Conservation (phyloP, 2,329 filamentous ascomycete species). For the Pseudogymnoascus sp. region DNA sequence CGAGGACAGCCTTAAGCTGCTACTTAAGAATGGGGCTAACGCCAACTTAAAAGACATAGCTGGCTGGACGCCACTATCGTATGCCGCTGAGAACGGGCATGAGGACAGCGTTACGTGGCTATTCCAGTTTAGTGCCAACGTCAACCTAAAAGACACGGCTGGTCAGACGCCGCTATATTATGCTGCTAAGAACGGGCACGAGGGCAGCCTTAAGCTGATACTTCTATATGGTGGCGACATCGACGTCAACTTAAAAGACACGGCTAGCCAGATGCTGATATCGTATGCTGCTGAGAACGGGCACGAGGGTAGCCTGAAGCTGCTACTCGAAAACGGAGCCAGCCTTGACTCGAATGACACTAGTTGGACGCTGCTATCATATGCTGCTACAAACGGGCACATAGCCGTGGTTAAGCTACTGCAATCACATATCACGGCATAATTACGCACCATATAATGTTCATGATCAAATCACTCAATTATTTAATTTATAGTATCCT, state of each 20-base stretch:
- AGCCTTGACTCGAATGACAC: background rate
- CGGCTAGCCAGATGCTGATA: background rate
- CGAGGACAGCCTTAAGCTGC: background rate
- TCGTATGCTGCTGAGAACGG: background rate
- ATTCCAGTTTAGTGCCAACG: too few relatives aligned
- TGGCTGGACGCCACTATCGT: constrained; percentile 27
- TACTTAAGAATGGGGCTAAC: background rate
- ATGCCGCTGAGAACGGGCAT: background rate
- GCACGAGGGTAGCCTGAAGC: background rate
- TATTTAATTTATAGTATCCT: background rate
- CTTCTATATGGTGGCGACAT: background rate
- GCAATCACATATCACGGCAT: background rate
- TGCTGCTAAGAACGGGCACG: background rate
- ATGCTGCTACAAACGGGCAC: background rate
- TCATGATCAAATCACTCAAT: background rate
- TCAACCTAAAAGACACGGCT: background rate
- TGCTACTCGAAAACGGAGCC: background rate
- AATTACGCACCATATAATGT: background rate
- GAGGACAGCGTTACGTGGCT: background rate
- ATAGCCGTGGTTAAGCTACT: background rate
- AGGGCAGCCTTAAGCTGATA: background rate
- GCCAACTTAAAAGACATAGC: background rate
- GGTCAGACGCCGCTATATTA: background rate
- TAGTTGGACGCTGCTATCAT: constrained; percentile 27
- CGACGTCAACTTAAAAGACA: background rate